Evolutionary conservation across 1,284 basidiomycete species (phyloP), one percentile per base, ranked within the genome.

Genomic region (Pseudozyma sp.): DNA sequence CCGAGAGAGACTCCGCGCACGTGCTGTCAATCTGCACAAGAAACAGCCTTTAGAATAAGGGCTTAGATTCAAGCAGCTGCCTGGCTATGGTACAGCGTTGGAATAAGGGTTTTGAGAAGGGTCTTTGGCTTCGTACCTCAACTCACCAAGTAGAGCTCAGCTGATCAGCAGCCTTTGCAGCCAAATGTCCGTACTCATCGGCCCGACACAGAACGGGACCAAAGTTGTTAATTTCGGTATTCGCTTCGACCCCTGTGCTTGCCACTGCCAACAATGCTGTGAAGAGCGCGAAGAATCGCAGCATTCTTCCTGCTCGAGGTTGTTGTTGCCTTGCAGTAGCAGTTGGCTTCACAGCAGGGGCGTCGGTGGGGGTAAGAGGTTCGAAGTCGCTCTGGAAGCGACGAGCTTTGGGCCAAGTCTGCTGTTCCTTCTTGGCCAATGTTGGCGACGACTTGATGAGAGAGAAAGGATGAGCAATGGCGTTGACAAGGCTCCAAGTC

Each of bases 161-260:
- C 52, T 78, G 65, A 39, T 76, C 68, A 11, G 77, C 77, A 48
- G 77, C 77, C 53, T 60, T 77, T 2, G 57, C 63, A 14, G 74
- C 73, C 50, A 78, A 43, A 65, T 78, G 74, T 6, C 77, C 77
- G 39, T 72, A 70, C 51, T 78, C 67, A 19, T 78, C 77, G 1
- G 74, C 77, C 34, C 70, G 54, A 39, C 77, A 78, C 5, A 76
- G 57, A 40, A 74, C 62, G 1, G 77, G 74, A 2, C 77, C 77
- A 52, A 76, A 69, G 52, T 77, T 78, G 31, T 50, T 34, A 13
- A 78, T 77, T 67, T 77, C 74, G 36, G 73, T 78, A 42, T 78
- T 78, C 0, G 58, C 77, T 36, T 71, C 47, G 3, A 62, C 69
- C 0, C 56, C 68, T 7, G 42, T 12, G 0, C 13, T 19, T n/a